Conservation (phyloP, 768 basidiomycete species). For the Wakefieldia striispora region DNA sequence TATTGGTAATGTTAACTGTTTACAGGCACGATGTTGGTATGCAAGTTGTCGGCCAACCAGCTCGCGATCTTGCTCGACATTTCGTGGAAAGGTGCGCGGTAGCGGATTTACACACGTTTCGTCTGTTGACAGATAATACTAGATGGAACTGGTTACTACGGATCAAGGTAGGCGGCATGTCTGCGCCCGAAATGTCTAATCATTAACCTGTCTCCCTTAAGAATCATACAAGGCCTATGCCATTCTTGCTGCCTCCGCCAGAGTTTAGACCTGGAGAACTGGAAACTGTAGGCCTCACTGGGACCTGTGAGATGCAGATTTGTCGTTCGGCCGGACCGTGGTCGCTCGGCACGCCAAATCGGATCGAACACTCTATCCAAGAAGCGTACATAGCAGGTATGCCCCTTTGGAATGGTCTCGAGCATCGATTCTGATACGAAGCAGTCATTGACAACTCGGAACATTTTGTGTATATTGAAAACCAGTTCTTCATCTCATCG, state of each 20-base stretch:
- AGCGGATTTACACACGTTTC: neutral
- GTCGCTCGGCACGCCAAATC: slow-evolving; percentile 89
- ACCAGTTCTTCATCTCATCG: slow-evolving; percentile 91
- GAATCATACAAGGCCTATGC: slow-evolving; percentile 93
- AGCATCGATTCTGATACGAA: neutral
- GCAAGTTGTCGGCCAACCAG: slow-evolving; percentile 96
- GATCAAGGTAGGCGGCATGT: slow-evolving; percentile 67
- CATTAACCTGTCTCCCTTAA: slow-evolving; percentile 26
- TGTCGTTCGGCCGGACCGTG: slow-evolving; percentile 94
- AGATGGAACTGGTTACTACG: slow-evolving; percentile 95
- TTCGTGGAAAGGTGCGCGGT: slow-evolving; percentile 78
- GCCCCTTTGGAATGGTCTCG: slow-evolving; percentile 1
- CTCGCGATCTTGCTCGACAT: slow-evolving; percentile 90
- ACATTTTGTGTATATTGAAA: slow-evolving; percentile 98
- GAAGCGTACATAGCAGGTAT: slow-evolving; percentile 89
- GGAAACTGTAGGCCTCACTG: slow-evolving; percentile 75
- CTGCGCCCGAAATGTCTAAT: neutral
- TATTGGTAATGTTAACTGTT: neutral
- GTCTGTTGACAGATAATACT: slow-evolving; percentile 5
- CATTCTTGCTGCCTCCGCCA: slow-evolving; percentile 89
- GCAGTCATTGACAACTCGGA: slow-evolving; percentile 90
- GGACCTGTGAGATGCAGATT: slow-evolving; percentile 96
- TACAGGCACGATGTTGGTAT: slow-evolving; percentile 93
- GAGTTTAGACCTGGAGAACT: slow-evolving; percentile 87
- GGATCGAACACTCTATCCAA: slow-evolving; percentile 89